Base-by-base conservation (phyloP, 1,284 basidiomycete species). In the Tilletia indica region DNA sequence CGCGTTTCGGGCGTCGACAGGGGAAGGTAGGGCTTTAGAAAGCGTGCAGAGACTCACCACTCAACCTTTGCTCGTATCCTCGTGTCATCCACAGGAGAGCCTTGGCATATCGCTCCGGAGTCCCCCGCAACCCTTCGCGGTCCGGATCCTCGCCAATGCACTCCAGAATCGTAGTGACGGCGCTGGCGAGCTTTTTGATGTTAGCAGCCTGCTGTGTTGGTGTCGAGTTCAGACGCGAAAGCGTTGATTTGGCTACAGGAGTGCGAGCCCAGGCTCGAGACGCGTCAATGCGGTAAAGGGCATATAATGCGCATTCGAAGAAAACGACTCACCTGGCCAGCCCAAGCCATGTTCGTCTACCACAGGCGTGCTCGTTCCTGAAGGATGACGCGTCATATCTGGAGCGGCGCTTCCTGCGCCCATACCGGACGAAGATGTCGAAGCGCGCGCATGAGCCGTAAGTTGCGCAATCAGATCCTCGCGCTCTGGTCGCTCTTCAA, bases 21-120 rank as follows among this genome's bases (percentile, higher is more conserved):
- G 25, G 25, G 25, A 31, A 31, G 42, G 9, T 45, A 9, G 42
- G 14, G 42, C 6, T 14, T 45, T 9, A 14, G 14, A 14, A 45
- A 45, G 42, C n/a, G 66, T 45, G 69, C 3, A 64, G 21, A 56
- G 39, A 77, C 85, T 68, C 31, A 93, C 93, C 93, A 85, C 90
- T 89, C 75, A 99, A 86, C 76, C 93, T 89, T 85, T 98, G 95
- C 84, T 98, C 97, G 86, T 99, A 99, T 2, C 97, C 97, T 82
- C 92, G 91, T 47, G 97, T 99, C 95, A 99, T 97, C 94, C 94
- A 99, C 87, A 99, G 90, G 70, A 99, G 87, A 38, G 97, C 95
- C 85, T 99, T 93, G 39, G 95, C 96, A 86, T 98, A 99, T 58
- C 97, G 89, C 80, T 96, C 93, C 16, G 97, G 97, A 0, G 97